phyloP scores from a whole-genome alignment of 306 rosid genomes.

The Pachyrhizus erosus region DNA sequence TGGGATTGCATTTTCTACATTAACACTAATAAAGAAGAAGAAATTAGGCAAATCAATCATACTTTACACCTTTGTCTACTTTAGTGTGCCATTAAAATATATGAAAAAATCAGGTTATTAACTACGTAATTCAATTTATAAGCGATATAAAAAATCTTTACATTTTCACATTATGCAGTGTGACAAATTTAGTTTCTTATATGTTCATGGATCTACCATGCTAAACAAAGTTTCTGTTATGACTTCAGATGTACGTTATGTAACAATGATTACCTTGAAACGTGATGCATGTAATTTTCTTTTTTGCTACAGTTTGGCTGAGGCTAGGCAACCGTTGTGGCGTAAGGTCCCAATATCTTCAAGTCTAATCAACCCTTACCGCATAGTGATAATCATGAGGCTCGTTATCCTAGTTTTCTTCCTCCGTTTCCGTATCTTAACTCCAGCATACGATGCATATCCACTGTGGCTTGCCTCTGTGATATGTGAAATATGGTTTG shows the following conservation, averaged over 20 bases:
- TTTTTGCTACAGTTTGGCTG: slow-evolving; percentile 3
- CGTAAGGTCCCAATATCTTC: slow-evolving; percentile 10
- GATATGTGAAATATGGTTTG: slow-evolving; percentile 18
- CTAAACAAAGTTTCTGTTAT: not conserved
- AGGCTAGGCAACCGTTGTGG: slow-evolving; percentile 7
- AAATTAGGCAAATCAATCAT: not conserved
- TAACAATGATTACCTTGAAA: not conserved
- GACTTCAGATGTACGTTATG: not conserved
- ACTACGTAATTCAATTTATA: not conserved
- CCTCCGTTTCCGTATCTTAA: slow-evolving; percentile 6
- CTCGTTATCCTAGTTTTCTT: not conserved
- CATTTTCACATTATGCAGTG: not conserved
- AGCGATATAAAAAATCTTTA: not conserved
- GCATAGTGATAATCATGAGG: slow-evolving; percentile 17
- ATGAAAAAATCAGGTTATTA: not conserved
- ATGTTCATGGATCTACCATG: not conserved
- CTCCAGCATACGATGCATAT: slow-evolving; percentile 9
- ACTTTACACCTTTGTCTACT: not conserved
- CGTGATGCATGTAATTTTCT: not conserved
- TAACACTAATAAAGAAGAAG: not conserved
- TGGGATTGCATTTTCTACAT: not conserved
- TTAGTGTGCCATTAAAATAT: not conserved
- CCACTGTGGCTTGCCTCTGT: slow-evolving; percentile 8
- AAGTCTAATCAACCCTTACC: not conserved
- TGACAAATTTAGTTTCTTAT: not conserved